Conservation (phyloP, 306 rosid genomes). For the Castanopsis chinensis region DNA sequence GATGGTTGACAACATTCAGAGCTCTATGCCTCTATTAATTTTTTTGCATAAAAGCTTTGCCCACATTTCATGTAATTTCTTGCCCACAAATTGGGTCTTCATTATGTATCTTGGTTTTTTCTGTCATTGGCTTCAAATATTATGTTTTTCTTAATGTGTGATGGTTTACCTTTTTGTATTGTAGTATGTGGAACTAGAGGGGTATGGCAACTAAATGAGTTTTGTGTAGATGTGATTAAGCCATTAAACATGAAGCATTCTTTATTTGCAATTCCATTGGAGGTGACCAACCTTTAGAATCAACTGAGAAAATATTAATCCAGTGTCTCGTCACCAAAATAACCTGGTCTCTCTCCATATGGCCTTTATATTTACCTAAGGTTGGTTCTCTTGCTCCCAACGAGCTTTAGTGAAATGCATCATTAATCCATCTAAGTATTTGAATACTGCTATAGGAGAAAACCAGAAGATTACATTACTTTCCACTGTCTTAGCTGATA, state of each 20-base stretch:
- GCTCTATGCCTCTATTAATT: not conserved
- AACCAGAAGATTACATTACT: too few species aligned
- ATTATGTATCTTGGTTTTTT: not conserved
- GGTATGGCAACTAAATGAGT: constrained; percentile 71
- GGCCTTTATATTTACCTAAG: too few species aligned
- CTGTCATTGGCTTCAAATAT: not conserved
- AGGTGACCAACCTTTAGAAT: constrained; percentile 42
- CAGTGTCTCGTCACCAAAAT: too few species aligned
- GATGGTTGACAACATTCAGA: too few species aligned
- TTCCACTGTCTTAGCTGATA: too few species aligned
- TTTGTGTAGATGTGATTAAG: constrained; percentile 65
- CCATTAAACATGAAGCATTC: constrained; percentile 52
- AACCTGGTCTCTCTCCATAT: too few species aligned
- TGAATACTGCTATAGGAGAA: too few species aligned
- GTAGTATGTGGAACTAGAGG: constrained; percentile 84
- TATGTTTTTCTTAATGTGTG: not conserved
- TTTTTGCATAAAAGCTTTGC: not conserved
- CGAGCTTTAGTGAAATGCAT: too few species aligned
- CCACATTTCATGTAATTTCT: not conserved
- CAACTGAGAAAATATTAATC: too few species aligned
- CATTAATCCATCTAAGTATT: too few species aligned
- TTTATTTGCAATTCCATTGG: constrained; percentile 96
- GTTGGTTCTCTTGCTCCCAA: too few species aligned
- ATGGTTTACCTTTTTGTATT: not conserved
- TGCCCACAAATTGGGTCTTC: too few species aligned